phyloP scores from a whole-genome alignment of 176 grass and related monocot genomes.

The Alopecurus myosuroides region DNA sequence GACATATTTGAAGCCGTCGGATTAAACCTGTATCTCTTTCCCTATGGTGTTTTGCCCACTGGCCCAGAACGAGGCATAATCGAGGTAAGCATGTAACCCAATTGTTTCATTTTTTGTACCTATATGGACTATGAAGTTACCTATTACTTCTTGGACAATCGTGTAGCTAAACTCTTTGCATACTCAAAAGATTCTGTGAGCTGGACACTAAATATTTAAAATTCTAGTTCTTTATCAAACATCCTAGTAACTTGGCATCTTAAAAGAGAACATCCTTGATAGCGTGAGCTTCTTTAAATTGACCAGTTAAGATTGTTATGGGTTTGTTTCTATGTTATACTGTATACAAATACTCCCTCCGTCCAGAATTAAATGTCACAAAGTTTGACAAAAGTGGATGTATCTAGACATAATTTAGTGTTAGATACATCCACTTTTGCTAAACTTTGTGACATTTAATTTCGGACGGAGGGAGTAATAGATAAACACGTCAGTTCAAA shows the following conservation, averaged over 20 bases:
- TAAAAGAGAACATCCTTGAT: conserved; percentile 11
- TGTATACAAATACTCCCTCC: no score
- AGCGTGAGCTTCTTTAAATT: not conserved
- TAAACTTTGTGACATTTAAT: no score
- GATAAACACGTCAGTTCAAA: not conserved
- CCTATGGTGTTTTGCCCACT: conserved; percentile 96
- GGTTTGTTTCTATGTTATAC: conserved; percentile 1
- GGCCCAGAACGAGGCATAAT: conserved; percentile 88
- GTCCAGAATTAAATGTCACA: no score
- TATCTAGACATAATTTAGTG: no score
- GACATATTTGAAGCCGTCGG: conserved; percentile 93
- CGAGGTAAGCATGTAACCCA: conserved; percentile 56
- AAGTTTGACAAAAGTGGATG: no score
- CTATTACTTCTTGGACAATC: not conserved
- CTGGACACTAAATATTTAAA: not conserved
- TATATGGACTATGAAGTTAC: not conserved
- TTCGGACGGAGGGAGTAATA: no score
- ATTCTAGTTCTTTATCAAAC: not conserved
- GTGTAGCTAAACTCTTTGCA: not conserved
- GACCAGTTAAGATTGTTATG: not conserved
- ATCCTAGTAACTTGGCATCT: not conserved
- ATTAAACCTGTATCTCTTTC: conserved; percentile 93
- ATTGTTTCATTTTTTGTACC: not conserved
- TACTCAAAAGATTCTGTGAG: conserved; percentile 6
- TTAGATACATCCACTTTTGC: no score